Percentiles rank a stretch among this genome's conserved stretches.
Evolutionary conservation across 2,329 filamentous ascomycete species (phyloP).

Genomic region (Dactylellina cionopaga): DNA sequence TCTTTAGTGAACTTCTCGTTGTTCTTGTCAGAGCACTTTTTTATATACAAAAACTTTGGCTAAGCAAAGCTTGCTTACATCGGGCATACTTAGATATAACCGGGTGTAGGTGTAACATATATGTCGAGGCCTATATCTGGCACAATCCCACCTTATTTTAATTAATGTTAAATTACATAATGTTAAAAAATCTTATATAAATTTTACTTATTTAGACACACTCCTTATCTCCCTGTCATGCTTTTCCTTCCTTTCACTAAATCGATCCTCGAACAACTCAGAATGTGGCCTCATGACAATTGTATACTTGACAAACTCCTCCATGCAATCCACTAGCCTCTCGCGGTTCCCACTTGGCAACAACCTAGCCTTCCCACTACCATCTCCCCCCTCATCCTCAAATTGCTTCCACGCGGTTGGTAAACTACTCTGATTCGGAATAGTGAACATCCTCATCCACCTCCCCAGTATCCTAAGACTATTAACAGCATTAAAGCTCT

Average conservation of each 20-base stretch:
- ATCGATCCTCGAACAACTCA: conserved; percentile 71
- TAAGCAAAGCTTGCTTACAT: no score
- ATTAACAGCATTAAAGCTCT: conserved; percentile 75
- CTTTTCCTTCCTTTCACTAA: conserved; percentile 69
- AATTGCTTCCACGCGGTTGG: conserved; percentile 73
- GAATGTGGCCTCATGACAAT: conserved; percentile 72
- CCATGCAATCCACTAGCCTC: conserved; percentile 73
- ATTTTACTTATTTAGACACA: no score
- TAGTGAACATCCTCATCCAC: conserved; percentile 76
- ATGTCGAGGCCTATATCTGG: no score
- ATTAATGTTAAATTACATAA: no score
- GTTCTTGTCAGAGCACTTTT: no score
- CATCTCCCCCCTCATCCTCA: conserved; percentile 61
- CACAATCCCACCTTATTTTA: no score
- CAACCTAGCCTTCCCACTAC: conserved; percentile 65
- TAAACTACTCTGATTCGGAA: conserved; percentile 73
- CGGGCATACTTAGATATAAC: no score
- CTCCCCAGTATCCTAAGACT: conserved; percentile 72
- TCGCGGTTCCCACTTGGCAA: conserved; percentile 69
- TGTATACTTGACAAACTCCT: conserved; percentile 76
- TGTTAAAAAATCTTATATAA: no score
- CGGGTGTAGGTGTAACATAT: no score
- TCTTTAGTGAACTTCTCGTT: no score
- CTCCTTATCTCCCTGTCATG: no score
- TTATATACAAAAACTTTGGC: no score